Evolutionary conservation across 495 filamentous ascomycete species (phyloP), one percentile per base, ranked within the genome.

Genomic region (Lasiosphaeria ovina): DNA sequence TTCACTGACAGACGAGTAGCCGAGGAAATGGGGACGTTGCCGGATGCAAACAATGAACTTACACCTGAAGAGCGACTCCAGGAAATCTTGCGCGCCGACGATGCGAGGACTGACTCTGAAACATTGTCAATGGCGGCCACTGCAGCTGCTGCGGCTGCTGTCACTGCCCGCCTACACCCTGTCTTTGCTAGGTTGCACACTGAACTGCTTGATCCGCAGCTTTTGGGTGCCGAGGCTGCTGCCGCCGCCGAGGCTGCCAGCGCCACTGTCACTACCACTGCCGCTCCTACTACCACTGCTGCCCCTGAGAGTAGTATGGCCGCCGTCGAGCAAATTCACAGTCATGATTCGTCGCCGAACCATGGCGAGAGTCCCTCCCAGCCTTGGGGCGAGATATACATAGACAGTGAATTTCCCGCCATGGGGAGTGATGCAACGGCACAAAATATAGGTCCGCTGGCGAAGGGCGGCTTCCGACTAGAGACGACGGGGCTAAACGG

Each of bases 91-190:
- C 68, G 70, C 24, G 59, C 64, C 8, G 66, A 66, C 8, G 58
- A 55, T 3, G 66, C 62, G 3, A 67, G 65, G 31, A 55, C 69
- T 24, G 73, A 78, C 4, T 63, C 73, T 0, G 59, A 71, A 0
- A 75, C 73, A 40, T 61, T 81, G 6, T 72, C 74, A 3, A 74
- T 79, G 58, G 79, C 78, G 14, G 78, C 77, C 16, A 79, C 79
- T 4, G 79, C 79, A 5, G 74, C 81, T 0, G 79, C 79, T 24
- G 24, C 24, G 14, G 78, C 77, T 24, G 79, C 79, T 4, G 79
- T 78, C 5, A 74, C 81, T 0, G 79, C 79, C 35, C 77, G 77
- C 7, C 70, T 82, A 31, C 72, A 76, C 6, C 73, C 76, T 6
- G 67, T 24, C 24, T 24, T 24, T 0, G 1, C 24, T 24, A 24